A percentile compares a stretch with the other conserved stretches of the same genome.
phyloP scores from a whole-genome alignment of 345 rosid genomes.

The Sonneratia caseolaris region DNA sequence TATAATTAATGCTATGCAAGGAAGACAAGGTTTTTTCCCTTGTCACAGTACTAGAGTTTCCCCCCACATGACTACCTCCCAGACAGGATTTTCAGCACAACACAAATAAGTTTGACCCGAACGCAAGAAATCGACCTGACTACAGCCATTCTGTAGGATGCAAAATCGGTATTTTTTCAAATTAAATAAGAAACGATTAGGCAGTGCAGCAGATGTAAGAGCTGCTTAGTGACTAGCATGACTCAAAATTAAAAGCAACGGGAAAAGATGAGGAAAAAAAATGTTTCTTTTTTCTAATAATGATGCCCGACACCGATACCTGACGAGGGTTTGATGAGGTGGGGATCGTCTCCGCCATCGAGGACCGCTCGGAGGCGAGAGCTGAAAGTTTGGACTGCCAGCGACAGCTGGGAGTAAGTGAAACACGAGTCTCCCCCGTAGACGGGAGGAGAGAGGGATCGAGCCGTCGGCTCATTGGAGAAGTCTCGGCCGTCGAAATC shows the following conservation, averaged over 20 bases:
- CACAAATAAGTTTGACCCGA: neutral
- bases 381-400: slow-evolving; percentile 43
- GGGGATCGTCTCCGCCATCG: slow-evolving; percentile 28
- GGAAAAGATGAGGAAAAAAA: too few species aligned
- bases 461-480: slow-evolving; percentile 3
- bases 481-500: slow-evolving; percentile 3
- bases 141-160: too few species aligned
- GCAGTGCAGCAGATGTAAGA: neutral
- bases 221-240: too few species aligned
- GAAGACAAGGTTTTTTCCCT: too few species aligned
- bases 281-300: neutral
- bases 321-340: slow-evolving; percentile 23
- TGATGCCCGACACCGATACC: slow-evolving; percentile 17
- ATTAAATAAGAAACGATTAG: too few species aligned
- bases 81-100: neutral
- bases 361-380: slow-evolving; percentile 46
- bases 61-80: neutral
- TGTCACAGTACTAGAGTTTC: neutral
- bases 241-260: too few species aligned
- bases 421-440: slow-evolving; percentile 54
- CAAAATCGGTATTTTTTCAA: too few species aligned
- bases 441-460: slow-evolving; percentile 25
- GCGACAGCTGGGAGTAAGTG: slow-evolving; percentile 42
- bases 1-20: neutral
- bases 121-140: too few species aligned